phyloP scores from a whole-genome alignment of 1,284 basidiomycete species.

The Phlebopus sp. region DNA sequence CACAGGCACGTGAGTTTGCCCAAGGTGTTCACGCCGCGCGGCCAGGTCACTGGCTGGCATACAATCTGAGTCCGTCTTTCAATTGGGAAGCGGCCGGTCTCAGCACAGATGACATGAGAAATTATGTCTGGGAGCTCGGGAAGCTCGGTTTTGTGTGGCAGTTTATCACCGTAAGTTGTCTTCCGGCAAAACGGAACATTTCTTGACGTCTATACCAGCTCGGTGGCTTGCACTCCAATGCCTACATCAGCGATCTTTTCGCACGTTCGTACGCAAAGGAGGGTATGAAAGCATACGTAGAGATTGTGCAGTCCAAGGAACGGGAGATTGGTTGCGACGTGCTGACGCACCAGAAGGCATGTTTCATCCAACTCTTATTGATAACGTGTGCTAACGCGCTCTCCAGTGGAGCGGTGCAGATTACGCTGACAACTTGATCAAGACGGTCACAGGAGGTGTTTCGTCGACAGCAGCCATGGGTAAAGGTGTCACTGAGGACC shows the following conservation, averaged over 20 bases:
- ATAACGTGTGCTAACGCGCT: slow-evolving; percentile 15
- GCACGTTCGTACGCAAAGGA: slow-evolving; percentile 86
- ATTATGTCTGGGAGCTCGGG: slow-evolving; percentile 91
- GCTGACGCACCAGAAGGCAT: slow-evolving; percentile 82
- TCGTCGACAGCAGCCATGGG: slow-evolving; percentile 98
- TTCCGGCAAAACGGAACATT: slow-evolving; percentile 1
- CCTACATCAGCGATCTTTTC: slow-evolving; percentile 94
- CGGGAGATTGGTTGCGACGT: slow-evolving; percentile 90
- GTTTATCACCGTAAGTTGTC: slow-evolving; percentile 85
- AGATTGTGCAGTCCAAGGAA: slow-evolving; percentile 82
- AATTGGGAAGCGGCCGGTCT: slow-evolving; percentile 94
- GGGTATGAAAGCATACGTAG: slow-evolving; percentile 90
- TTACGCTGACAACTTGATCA: slow-evolving; percentile 88
- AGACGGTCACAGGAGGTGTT: slow-evolving; percentile 92
- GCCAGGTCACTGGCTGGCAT: slow-evolving; percentile 91
- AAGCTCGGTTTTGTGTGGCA: slow-evolving; percentile 97
- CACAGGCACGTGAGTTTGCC: slow-evolving; percentile 93
- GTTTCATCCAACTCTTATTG: slow-evolving; percentile 13
- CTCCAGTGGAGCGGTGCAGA: slow-evolving; percentile 90
- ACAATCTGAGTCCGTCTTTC: slow-evolving; percentile 92
- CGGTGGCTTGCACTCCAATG: slow-evolving; percentile 95
- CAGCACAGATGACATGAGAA: slow-evolving; percentile 81
- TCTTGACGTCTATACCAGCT: slow-evolving; percentile 51
- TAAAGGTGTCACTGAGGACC: slow-evolving; percentile 87
- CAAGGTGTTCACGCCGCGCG: slow-evolving; percentile 78